Evolutionary conservation across 805 yeast species (phyloP).

Genomic region (Scheffersomyces ergatensis): DNA sequence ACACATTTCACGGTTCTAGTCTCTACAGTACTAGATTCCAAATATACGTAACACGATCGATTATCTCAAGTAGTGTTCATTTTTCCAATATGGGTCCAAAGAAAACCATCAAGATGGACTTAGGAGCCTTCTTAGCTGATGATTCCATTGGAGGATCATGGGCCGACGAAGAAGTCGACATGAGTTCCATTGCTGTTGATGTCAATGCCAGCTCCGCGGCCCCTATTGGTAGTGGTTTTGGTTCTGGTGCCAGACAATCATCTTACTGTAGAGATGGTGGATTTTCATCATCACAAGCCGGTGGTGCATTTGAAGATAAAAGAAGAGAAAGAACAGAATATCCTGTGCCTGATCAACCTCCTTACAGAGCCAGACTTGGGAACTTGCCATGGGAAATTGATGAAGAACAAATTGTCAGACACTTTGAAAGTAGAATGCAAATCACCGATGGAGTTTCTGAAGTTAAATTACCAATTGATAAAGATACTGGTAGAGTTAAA

Average conservation of each 20-base stretch:
- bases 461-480: slow-evolving; percentile 72
- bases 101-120: slow-evolving; percentile 75
- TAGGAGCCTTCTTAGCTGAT: slow-evolving; percentile 80
- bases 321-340: slow-evolving; percentile 60
- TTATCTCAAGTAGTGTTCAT: too few relatives aligned
- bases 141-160: slow-evolving; percentile 73
- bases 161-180: slow-evolving; percentile 83
- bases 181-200: slow-evolving; percentile 59
- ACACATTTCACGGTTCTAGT: too few relatives aligned
- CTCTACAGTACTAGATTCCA: too few relatives aligned
- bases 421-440: slow-evolving; percentile 59
- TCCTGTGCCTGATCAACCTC: slow-evolving; percentile 89
- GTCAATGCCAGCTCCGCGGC: slow-evolving; percentile 45
- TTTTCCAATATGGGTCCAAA: slow-evolving; percentile 35
- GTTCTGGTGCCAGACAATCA: slow-evolving; percentile 16
- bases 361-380: slow-evolving; percentile 84
- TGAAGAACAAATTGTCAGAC: slow-evolving; percentile 62
- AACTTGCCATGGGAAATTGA: slow-evolving; percentile 81
- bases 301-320: slow-evolving; percentile 23
- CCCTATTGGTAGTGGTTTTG: slow-evolving; percentile 20
- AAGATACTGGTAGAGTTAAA: slow-evolving; percentile 56
- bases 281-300: slow-evolving; percentile 32
- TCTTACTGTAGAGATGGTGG: slow-evolving; percentile 5
- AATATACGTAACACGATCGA: too few relatives aligned
- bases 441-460: slow-evolving; percentile 52